Base-by-base conservation (phyloP, 345 rosid species). In the Geranium rotundifolium region DNA sequence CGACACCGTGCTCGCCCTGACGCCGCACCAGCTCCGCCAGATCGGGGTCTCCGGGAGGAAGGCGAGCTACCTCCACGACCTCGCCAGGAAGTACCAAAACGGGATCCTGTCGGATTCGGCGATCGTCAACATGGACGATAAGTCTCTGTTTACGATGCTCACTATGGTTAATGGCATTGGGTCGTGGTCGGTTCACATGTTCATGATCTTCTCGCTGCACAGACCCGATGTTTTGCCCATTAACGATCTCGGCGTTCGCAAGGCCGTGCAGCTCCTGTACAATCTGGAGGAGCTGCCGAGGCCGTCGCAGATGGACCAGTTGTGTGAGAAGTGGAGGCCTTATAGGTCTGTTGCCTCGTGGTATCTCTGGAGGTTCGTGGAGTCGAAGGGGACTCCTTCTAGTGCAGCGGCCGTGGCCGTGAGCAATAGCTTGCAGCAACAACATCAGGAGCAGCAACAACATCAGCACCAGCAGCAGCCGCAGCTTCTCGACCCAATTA, bases 141-240 rank as follows among this genome's bases (percentile, higher is more conserved):
- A 85, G 60, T 93, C 99, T 46, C 82, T 93, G 15, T 93, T 88
- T 60, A 88, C 96, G 8, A 93, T 93, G 99, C 81, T 93, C 39
- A 93, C 99, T 0, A 93, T 93, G 97, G 99, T 93, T 37, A 90
- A 90, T 59, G 99, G 97, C 56, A 93, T 93, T 29, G 99, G 99
- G 4, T 88, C 99, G 4, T 93, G 99, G 97, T 93, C 97, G 1
- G 99, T 93, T 61, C 95, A 93, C 61, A 90, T 93, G 95, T 90
- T 93, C 63, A 90, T 90, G 99, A 93, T 93, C 7, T 85, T 86
- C 71, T 93, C 99, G 54, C 85, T 93, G 59, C 99, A 88, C 60
- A 84, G 97, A 73, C 99, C 96, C 0, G 99, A 93, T 68, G 99
- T 93, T 61, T 77, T 93, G 68, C 96, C 99, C 1, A 85, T 88